These are phyloP conservation scores for Glomus cerebriforme DNA, from an alignment of 192 early-diverging fungal species.

Conservation along the genomic window DNA sequence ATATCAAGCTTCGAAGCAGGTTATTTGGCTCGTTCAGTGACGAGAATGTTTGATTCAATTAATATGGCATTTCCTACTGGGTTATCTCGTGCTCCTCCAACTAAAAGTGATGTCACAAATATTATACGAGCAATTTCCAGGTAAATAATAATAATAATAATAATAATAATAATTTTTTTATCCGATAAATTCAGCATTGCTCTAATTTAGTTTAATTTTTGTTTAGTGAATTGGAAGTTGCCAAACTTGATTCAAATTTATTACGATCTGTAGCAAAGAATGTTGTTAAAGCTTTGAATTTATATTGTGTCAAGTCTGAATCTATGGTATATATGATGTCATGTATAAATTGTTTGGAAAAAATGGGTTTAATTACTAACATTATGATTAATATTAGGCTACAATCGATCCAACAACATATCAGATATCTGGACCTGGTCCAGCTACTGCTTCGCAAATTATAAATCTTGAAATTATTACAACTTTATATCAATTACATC, in stretches of 20 bases:
- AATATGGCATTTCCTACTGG: constrained; percentile 60
- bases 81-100: constrained; percentile 39
- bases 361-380: not conserved
- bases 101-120: constrained; percentile 57
- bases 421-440: constrained; percentile 39
- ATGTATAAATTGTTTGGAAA: not conserved
- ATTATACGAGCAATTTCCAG: constrained; percentile 57
- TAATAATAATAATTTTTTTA: not conserved
- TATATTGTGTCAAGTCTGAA: constrained; percentile 61
- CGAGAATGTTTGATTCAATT: constrained; percentile 65
- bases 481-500: constrained; percentile 58
- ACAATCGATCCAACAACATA: constrained; percentile 44
- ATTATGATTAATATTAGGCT: not conserved
- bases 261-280: constrained; percentile 55
- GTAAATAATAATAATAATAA: no score
- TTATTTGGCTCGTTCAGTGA: constrained; percentile 58
- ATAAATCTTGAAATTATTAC: constrained; percentile 65
- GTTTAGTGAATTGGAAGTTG: constrained; percentile 63
- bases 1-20: constrained; percentile 43
- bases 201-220: constrained; percentile 8
- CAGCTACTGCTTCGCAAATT: constrained; percentile 47
- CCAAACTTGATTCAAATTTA: constrained; percentile 62
- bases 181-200: not conserved
- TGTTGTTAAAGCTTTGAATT: constrained; percentile 57
- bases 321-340: constrained; percentile 46